Conservation (phyloP, 495 filamentous ascomycete genomes). For the Podospora bellae-mahoneyi region DNA sequence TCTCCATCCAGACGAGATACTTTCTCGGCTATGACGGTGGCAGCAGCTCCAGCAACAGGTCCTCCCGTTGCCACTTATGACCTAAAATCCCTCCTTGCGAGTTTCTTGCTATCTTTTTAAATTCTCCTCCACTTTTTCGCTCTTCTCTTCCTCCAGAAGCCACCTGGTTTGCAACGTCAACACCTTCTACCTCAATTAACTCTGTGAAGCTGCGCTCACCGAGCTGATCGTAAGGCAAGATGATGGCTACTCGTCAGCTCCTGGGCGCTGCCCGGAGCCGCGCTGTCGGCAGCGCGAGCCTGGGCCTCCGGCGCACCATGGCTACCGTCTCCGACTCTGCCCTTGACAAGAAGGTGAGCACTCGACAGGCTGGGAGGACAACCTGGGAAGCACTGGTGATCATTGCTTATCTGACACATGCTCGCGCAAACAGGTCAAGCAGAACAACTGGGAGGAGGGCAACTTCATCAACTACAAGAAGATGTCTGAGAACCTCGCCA, state of each 20-base stretch:
- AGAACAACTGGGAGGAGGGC: slow-evolving; percentile 54
- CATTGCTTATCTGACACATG: slow-evolving; percentile 16
- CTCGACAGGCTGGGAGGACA: background rate
- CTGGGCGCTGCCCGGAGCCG: slow-evolving; percentile 52
- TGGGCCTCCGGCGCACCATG: slow-evolving; percentile 50
- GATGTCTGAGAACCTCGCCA: slow-evolving; percentile 94
- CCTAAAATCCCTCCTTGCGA: slow-evolving; percentile 35
- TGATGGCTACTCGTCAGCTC: slow-evolving; percentile 56
- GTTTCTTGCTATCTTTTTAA: slow-evolving; percentile 26
- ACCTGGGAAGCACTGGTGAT: background rate
- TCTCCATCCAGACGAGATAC: slow-evolving; percentile 32
- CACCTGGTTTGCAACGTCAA: slow-evolving; percentile 13
- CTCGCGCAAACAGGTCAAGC: slow-evolving; percentile 28
- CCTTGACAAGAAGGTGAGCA: slow-evolving; percentile 51
- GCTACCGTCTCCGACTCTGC: slow-evolving; percentile 51
- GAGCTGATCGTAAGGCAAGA: slow-evolving; percentile 43
- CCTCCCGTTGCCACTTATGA: slow-evolving; percentile 26
- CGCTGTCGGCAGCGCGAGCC: slow-evolving; percentile 41
- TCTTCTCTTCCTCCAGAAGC: slow-evolving; percentile 22
- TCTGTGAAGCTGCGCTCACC: slow-evolving; percentile 16
- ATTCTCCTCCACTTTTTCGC: slow-evolving; percentile 34
- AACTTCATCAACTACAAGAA: slow-evolving; percentile 74
- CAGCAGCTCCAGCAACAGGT: slow-evolving; percentile 19
- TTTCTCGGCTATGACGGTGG: slow-evolving; percentile 40
- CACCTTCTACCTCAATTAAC: slow-evolving; percentile 35